Conservation (phyloP, 1,284 basidiomycete genomes). For the Leccinum angustisporum region DNA sequence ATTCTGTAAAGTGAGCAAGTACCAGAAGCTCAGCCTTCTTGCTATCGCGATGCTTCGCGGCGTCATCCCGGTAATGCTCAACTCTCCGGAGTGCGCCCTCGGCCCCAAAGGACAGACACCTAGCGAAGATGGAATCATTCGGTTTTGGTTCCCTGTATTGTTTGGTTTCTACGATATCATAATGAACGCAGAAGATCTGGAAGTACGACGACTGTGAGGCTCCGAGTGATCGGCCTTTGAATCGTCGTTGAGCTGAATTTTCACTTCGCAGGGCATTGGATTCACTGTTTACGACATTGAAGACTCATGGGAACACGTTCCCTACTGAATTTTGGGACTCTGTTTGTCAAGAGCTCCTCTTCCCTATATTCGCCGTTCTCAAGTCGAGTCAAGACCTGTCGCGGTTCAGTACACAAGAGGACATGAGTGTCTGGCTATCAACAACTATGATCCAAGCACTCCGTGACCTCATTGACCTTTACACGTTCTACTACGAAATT, state of each 20-base stretch:
- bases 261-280: slow-evolving; percentile 76
- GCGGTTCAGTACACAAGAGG: slow-evolving; percentile 94
- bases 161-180: slow-evolving; percentile 99
- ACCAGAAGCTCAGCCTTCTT: slow-evolving; percentile 95
- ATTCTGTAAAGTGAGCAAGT: slow-evolving; percentile 99
- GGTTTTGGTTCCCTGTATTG: slow-evolving; percentile 95
- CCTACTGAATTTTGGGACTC: slow-evolving; percentile 96
- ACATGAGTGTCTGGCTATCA: slow-evolving; percentile 99
- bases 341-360: slow-evolving; percentile 94
- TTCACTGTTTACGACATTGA: slow-evolving; percentile 92
- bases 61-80: slow-evolving; percentile 89
- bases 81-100: slow-evolving; percentile 79
- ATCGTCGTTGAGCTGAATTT: slow-evolving; percentile 5
- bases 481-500: slow-evolving; percentile 94
- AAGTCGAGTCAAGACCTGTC: slow-evolving; percentile 89
- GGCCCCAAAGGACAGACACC: slow-evolving; percentile 38
- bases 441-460: slow-evolving; percentile 99
- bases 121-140: slow-evolving; percentile 65
- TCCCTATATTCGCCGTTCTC: slow-evolving; percentile 98
- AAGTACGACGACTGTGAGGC: slow-evolving; percentile 91
- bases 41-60: slow-evolving; percentile 96
- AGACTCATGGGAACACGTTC: slow-evolving; percentile 86
- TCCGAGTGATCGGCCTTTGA: not conserved
- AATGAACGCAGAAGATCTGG: slow-evolving; percentile 99
- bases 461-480: slow-evolving; percentile 93